Evolutionary conservation across 345 rosid species (phyloP).

Genomic region (Leavenworthia alabamica): DNA sequence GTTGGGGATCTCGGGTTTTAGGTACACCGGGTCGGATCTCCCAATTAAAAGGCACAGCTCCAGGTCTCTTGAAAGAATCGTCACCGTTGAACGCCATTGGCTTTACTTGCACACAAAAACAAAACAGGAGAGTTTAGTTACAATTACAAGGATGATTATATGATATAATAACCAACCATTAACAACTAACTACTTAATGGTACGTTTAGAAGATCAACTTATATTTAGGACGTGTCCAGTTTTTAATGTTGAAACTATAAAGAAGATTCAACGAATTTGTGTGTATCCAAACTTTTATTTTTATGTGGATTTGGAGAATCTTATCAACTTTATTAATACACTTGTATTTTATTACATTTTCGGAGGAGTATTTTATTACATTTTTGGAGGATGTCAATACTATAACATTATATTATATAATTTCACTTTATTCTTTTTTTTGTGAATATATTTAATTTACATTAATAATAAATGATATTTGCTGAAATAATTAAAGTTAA

Average conservation of each 20-base stretch:
- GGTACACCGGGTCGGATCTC: slow-evolving; percentile 93
- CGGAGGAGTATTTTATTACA: background rate
- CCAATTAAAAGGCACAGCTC: slow-evolving; percentile 83
- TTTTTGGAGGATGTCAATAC: background rate
- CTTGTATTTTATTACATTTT: background rate
- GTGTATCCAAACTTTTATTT: too few relatives aligned
- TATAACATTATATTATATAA: background rate
- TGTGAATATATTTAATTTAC: background rate
- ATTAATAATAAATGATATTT: background rate
- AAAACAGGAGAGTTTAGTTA: background rate
- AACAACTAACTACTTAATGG: background rate
- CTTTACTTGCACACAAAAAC: too few relatives aligned
- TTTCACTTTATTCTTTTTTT: background rate
- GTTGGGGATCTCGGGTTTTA: slow-evolving; percentile 32
- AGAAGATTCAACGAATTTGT: background rate
- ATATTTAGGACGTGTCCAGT: slow-evolving; percentile 21
- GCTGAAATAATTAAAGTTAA: too few relatives aligned
- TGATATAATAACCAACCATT: background rate
- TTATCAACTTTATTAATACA: too few relatives aligned
- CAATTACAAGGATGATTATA: background rate
- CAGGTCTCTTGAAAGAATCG: slow-evolving; percentile 64
- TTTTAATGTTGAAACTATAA: background rate
- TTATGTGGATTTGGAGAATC: background rate
- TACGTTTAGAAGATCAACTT: too few relatives aligned
- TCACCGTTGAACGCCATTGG: slow-evolving; percentile 32